Conservation (phyloP, 2,329 filamentous ascomycete genomes). For the Lachnellula occidentalis region DNA sequence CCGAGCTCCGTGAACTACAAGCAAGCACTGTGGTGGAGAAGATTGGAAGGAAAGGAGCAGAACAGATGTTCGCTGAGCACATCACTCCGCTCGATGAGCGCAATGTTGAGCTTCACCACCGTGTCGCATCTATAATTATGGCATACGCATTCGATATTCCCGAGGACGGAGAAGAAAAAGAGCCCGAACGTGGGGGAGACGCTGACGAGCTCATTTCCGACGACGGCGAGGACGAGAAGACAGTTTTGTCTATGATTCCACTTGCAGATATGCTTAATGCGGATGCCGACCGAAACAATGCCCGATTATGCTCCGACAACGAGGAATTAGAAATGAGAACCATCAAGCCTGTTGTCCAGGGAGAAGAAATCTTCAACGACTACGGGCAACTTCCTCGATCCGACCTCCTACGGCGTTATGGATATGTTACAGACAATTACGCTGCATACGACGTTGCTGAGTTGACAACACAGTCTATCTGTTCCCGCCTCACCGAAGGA, state of each 20-base stretch:
- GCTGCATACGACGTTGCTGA: conserved; percentile 61
- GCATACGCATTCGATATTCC: conserved; percentile 65
- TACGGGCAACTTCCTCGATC: conserved; percentile 63
- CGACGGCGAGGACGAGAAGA: conserved; percentile 41
- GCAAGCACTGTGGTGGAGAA: conserved; percentile 59
- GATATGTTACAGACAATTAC: conserved; percentile 62
- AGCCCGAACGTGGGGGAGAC: conserved; percentile 44
- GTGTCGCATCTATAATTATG: conserved; percentile 65
- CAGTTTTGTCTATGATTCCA: conserved; percentile 60
- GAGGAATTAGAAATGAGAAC: conserved; percentile 56
- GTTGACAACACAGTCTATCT: conserved; percentile 47
- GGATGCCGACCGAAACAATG: conserved; percentile 61
- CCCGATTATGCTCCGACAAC: conserved; percentile 34
- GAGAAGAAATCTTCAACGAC: conserved; percentile 61
- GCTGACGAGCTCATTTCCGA: conserved; percentile 41
- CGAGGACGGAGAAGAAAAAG: conserved; percentile 17
- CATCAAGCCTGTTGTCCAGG: conserved; percentile 48
- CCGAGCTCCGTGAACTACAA: conserved; percentile 56
- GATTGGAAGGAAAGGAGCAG: conserved; percentile 56
- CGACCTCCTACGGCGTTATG: conserved; percentile 62
- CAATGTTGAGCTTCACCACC: conserved; percentile 47
- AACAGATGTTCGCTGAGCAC: conserved; percentile 49
- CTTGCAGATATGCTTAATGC: conserved; percentile 68
- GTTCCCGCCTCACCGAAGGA: conserved; percentile 19
- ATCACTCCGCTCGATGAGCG: conserved; percentile 46